Evolutionary conservation across 768 basidiomycete genomes (phyloP), one percentile per base, ranked within the genome.

Genomic region (Tylopilus plumbeoviolaceoides): DNA sequence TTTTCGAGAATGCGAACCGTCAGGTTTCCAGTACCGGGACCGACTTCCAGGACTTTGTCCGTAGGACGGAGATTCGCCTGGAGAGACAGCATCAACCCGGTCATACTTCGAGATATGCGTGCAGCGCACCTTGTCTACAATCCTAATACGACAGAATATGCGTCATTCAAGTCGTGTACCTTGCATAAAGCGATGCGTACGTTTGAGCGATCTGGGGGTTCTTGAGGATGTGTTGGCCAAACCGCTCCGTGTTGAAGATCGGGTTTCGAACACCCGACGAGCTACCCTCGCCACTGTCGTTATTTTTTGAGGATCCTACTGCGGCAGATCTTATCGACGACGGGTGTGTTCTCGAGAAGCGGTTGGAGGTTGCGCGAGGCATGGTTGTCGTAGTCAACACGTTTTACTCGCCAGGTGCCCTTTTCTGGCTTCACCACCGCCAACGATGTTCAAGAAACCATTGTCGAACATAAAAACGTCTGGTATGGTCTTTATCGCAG

Each of bases 161-260:
- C 9, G 4, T 54, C 47, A 61, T 59, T 54, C 50, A 53, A 50
- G 46, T 18, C 27, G 52, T 39, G 42, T 27, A 28, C 17, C 38
- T 18, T 35, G 74, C 62, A 59, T 68, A 35, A 62, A 48, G 55
- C 36, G 33, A 53, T 54, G 72, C 78, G 55, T 63, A 95, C 92
- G 84, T 87, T 76, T 95, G 91, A 6, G 92, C 92, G 31, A 92
- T 88, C 53, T 84, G 80, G 5, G 91, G 87, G 70, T 93, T 98
- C 72, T 95, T 98, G 55, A 98, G 78, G 59, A 99, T 98, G 73
- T 99, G 95, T 69, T 98, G 95, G 20, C 97, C 95, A 61, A 97
- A 98, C 59, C 90, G 79, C 65, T 91, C 89, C 4, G 94, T 97
- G 65, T 97, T 95, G 78, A 93, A 94, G 54, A 94, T 86, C 0